phyloP scores from a whole-genome alignment of 148 eudicot species.

The Rhododendron ovatum region DNA sequence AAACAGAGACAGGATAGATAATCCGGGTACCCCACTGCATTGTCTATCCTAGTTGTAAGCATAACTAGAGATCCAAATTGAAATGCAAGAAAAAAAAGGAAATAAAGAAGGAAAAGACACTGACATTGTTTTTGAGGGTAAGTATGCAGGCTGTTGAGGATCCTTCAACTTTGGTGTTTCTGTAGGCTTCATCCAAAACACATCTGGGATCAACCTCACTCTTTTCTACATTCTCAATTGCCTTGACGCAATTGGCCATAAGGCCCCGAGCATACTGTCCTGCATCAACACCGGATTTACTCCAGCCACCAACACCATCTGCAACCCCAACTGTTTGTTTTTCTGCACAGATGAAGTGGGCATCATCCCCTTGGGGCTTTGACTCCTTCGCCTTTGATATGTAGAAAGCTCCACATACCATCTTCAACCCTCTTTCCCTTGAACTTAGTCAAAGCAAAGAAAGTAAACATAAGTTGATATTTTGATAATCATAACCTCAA shows the following conservation, averaged over 20 bases:
- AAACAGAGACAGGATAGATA: background rate
- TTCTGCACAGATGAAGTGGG: slow-evolving; percentile 9
- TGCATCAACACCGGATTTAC: slow-evolving; percentile 4
- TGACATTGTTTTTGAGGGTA: slow-evolving; percentile 2
- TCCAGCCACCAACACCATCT: slow-evolving; percentile 15
- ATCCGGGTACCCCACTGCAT: background rate
- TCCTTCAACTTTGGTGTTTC: slow-evolving; percentile 10
- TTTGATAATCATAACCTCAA: background rate
- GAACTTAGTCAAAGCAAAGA: background rate
- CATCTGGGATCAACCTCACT: background rate
- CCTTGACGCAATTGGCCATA: background rate
- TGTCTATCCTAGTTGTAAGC: background rate
- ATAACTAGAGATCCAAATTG: background rate
- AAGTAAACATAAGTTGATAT: background rate
- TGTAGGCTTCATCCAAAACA: slow-evolving; percentile 1
- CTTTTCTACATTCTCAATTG: background rate
- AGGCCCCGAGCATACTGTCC: slow-evolving; percentile 9
- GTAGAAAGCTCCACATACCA: slow-evolving; percentile 16
- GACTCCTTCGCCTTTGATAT: background rate
- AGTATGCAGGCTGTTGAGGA: slow-evolving; percentile 15
- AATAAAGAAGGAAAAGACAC: background rate
- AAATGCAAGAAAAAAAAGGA: background rate
- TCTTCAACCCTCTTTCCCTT: slow-evolving; percentile 5
- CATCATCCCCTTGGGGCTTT: slow-evolving; percentile 12
- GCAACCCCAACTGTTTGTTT: slow-evolving; percentile 5